Conservation (phyloP, 768 basidiomycete genomes). For the Gloeophyllum trabeum region DNA sequence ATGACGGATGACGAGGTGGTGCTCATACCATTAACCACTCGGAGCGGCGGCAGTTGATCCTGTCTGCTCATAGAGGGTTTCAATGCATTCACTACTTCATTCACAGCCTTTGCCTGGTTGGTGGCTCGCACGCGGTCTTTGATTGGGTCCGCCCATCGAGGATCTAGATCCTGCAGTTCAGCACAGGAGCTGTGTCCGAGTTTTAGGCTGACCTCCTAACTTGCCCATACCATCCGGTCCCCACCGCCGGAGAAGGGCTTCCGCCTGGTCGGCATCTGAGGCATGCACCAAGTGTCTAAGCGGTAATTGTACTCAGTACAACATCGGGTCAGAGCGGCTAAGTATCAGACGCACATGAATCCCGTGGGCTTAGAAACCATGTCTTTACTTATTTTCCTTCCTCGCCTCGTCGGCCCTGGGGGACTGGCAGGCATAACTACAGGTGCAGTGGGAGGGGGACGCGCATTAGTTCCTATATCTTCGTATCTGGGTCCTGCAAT, state of each 20-base stretch:
- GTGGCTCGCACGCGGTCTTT: slow-evolving; percentile 61
- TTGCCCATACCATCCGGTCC: slow-evolving; percentile 84
- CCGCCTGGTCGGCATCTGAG: slow-evolving; percentile 81
- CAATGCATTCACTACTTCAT: slow-evolving; percentile 64
- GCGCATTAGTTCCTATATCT: slow-evolving; percentile 28
- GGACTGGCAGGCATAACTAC: slow-evolving; percentile 12
- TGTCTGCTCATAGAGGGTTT: slow-evolving; percentile 41
- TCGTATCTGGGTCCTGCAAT: slow-evolving; percentile 65
- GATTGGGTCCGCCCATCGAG: slow-evolving; percentile 82
- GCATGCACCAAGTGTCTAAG: slow-evolving; percentile 82
- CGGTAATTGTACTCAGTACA: slow-evolving; percentile 11
- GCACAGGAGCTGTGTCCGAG: slow-evolving; percentile 9
- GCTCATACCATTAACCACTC: slow-evolving; percentile 73
- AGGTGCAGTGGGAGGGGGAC: too few relatives aligned
- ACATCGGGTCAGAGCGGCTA: slow-evolving; percentile 9
- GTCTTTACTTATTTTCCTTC: slow-evolving; percentile 69
- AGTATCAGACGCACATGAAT: slow-evolving; percentile 57
- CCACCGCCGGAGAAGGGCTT: slow-evolving; percentile 81
- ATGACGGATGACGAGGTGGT: slow-evolving; percentile 59
- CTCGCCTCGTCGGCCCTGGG: slow-evolving; percentile 38
- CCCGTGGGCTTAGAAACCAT: slow-evolving; percentile 80
- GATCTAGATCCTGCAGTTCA: slow-evolving; percentile 38
- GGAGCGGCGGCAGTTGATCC: slow-evolving; percentile 40
- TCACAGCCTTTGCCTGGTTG: slow-evolving; percentile 63
- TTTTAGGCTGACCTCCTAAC: slow-evolving; percentile 68